Base-by-base conservation (phyloP, 495 filamentous ascomycete species). In the Lophium mytilinum region DNA sequence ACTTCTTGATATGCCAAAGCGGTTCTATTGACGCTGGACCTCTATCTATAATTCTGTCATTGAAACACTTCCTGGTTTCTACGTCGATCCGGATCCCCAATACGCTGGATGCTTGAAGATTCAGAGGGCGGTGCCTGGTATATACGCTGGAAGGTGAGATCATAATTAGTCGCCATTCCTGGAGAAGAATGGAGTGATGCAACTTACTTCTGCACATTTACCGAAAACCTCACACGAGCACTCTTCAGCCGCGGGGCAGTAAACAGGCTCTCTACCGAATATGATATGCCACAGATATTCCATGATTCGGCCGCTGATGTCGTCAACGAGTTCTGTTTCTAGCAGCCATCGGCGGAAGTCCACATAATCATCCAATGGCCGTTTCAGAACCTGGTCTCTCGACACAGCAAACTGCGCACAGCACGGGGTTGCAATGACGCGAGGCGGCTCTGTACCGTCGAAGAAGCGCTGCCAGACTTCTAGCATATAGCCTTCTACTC, bases 281-380 rank as follows among this genome's bases (percentile, higher is more conserved):
- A 83, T 75, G 60, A 84, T 79, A 70, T 89, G 85, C 85, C 86
- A 89, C 55, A 81, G 63, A 61, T 84, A 88, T 70, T 89, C 86
- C 71, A 87, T 73, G 12, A 89, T 73, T 14, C 85, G 66, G 7
- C 85, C 86, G 42, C 76, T 83, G 37, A 78, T 64, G 21, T 73
- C 72, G 53, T 86, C 82, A 6, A 71, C 66, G 47, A 86, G 63
- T n/a, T 72, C 65, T 11, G 85, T 85, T 21, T 78, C 66, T 40
- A 85, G 61, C 11, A 88, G 58, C 85, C 85, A 88, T 11, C 76
- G 55, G 7, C 83, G 69, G 57, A 74, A 84, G 1, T 63, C 65
- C 15, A 71, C 43, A 60, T 88, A 88, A 30, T 79, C 76, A 48
- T 72, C 72, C 56, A 68, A 58, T 10, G 82, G 67, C 30, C 80